Conservation (phyloP, 1,284 basidiomycete species). For the Cutaneotrichosporon arboriforme region DNA sequence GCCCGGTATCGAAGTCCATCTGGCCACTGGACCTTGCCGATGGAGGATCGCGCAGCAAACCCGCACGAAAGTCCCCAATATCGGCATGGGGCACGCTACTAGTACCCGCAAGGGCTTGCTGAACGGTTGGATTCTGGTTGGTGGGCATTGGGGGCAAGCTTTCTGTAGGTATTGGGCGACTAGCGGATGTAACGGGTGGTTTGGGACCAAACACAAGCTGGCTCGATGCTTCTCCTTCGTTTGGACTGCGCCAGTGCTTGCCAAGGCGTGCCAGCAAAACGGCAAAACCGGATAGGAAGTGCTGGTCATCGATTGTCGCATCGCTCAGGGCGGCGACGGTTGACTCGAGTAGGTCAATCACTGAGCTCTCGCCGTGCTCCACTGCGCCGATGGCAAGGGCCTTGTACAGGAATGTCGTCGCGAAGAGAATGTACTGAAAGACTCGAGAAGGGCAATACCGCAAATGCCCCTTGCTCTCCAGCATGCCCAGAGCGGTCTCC, state of each 20-base stretch:
- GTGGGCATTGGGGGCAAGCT: too few relatives aligned
- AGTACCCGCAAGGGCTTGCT: too few relatives aligned
- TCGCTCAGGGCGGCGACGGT: constrained; percentile 6
- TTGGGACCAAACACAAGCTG: constrained; percentile 1
- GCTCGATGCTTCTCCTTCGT: background rate
- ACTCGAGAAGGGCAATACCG: constrained; percentile 12
- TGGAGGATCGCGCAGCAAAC: too few relatives aligned
- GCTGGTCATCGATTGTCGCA: constrained; percentile 15
- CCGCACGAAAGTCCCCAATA: too few relatives aligned
- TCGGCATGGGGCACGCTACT: too few relatives aligned
- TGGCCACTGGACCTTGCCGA: too few relatives aligned
- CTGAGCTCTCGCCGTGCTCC: constrained; percentile 10
- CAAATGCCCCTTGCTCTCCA: constrained; percentile 8
- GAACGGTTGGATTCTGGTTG: too few relatives aligned
- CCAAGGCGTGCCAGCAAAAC: constrained; percentile 12
- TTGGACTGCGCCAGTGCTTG: constrained; percentile 12
- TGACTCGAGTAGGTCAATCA: constrained; percentile 6
- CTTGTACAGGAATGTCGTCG: constrained; percentile 19
- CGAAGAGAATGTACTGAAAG: constrained; percentile 18
- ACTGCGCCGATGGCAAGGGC: constrained; percentile 14
- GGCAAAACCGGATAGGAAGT: constrained; percentile 15
- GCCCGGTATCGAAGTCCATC: too few relatives aligned
- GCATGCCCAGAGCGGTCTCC: constrained; percentile 8
- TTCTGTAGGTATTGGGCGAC: too few relatives aligned
- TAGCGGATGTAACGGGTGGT: background rate